Conservation (phyloP, 495 filamentous ascomycete species). For the Neurospora hispaniola region DNA sequence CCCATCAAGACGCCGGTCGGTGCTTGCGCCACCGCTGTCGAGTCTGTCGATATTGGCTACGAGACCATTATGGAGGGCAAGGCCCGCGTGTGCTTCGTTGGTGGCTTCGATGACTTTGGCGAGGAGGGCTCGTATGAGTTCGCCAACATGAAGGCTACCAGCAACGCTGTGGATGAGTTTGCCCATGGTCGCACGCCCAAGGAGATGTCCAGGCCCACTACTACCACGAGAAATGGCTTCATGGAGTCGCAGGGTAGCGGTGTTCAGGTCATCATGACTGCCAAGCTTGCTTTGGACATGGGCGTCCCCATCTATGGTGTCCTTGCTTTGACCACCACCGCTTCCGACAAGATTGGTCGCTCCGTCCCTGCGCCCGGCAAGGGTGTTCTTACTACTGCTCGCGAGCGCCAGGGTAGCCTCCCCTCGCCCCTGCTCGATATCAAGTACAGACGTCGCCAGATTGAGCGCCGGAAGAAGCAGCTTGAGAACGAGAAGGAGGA, state of each 20-base stretch:
- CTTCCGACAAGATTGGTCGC: slow-evolving; percentile 97
- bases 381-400: slow-evolving; percentile 94
- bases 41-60: slow-evolving; percentile 94
- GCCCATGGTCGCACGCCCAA: slow-evolving; percentile 87
- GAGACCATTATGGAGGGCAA: slow-evolving; percentile 98
- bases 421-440: slow-evolving; percentile 91
- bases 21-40: slow-evolving; percentile 93
- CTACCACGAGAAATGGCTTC: slow-evolving; percentile 92
- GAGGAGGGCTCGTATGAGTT: slow-evolving; percentile 99
- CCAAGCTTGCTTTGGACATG: slow-evolving; percentile 93
- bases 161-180: slow-evolving; percentile 92
- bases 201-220: slow-evolving; percentile 97
- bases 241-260: slow-evolving; percentile 99
- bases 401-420: slow-evolving; percentile 82
- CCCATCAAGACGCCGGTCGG: slow-evolving; percentile 98
- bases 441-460: slow-evolving; percentile 89
- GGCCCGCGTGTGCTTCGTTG: slow-evolving; percentile 91
- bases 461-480: slow-evolving; percentile 81
- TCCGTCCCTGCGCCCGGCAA: slow-evolving; percentile 94
- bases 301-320: slow-evolving; percentile 96
- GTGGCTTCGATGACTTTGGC: slow-evolving; percentile 98
- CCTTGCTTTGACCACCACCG: slow-evolving; percentile 88
- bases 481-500: slow-evolving; percentile 94
- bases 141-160: slow-evolving; percentile 99
- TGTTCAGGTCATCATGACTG: slow-evolving; percentile 97